phyloP scores from a whole-genome alignment of 805 yeast species.

The Ogataea trehalophila region DNA sequence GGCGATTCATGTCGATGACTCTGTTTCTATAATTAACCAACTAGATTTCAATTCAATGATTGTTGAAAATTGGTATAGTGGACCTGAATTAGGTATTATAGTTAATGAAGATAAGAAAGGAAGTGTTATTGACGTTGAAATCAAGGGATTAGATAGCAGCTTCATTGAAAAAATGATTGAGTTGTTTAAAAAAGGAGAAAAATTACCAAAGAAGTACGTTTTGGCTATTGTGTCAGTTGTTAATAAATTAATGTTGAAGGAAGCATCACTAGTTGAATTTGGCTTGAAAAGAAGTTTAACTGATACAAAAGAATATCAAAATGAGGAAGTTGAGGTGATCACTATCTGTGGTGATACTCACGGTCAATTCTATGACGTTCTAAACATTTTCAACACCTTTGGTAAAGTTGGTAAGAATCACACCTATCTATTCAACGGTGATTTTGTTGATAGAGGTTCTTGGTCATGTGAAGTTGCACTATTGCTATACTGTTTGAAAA shows the following conservation, averaged over 20 bases:
- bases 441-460: constrained; percentile 95
- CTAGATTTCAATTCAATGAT: constrained; percentile 44
- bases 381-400: constrained; percentile 69
- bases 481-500: constrained; percentile 68
- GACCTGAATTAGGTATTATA: constrained; percentile 46
- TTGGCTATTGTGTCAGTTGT: constrained; percentile 76
- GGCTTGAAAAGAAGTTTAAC: constrained; percentile 29
- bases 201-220: constrained; percentile 75
- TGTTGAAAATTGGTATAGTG: constrained; percentile 54
- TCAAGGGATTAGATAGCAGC: constrained; percentile 43
- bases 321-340: constrained; percentile 41
- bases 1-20: constrained; percentile 73
- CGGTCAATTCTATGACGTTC: constrained; percentile 89
- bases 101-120: constrained; percentile 29
- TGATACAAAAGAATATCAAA: constrained; percentile 31
- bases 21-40: constrained; percentile 40
- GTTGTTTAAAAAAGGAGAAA: constrained; percentile 68
- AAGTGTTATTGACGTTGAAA: constrained; percentile 20
- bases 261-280: constrained; percentile 74
- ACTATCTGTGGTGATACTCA: constrained; percentile 98
- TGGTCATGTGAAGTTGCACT: constrained; percentile 98
- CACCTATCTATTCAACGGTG: constrained; percentile 88
- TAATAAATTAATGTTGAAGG: constrained; percentile 55
- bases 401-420: constrained; percentile 69
- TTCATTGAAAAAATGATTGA: constrained; percentile 65